Evolutionary conservation across 495 filamentous ascomycete genomes (phyloP).

Genomic region (Venustampulla echinocandica): DNA sequence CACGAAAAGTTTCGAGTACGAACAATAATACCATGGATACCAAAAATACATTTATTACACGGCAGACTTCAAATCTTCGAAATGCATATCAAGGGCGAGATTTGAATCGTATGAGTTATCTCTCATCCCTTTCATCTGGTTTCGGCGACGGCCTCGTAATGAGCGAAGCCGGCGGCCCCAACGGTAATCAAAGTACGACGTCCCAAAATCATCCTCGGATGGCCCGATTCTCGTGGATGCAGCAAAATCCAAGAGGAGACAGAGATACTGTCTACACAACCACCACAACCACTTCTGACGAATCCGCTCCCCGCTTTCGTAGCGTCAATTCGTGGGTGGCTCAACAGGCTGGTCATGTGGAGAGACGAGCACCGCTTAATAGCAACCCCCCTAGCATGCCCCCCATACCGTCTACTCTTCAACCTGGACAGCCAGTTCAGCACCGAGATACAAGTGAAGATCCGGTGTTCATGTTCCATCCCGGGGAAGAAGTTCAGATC

Average conservation of each 20-base stretch:
- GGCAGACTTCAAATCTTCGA: constrained; percentile 22
- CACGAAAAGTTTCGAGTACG: constrained; percentile 23
- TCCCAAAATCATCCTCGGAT: constrained; percentile 5
- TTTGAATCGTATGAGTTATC: constrained; percentile 30
- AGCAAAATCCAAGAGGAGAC: background rate
- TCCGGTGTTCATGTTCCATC: constrained; percentile 18
- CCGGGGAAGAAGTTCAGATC: constrained; percentile 17
- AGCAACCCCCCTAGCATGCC: constrained; percentile 17
- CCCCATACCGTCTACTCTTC: constrained; percentile 6
- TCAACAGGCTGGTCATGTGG: constrained; percentile 35
- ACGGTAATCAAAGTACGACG: constrained; percentile 6
- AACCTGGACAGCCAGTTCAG: constrained; percentile 6
- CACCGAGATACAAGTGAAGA: constrained; percentile 18
- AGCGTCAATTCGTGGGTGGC: constrained; percentile 53
- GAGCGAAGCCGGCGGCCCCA: constrained; percentile 18
- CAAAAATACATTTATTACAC: constrained; percentile 9
- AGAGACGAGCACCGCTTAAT: constrained; percentile 10
- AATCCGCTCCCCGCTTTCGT: constrained; percentile 45
- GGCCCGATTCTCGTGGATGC: constrained; percentile 18
- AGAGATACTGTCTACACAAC: constrained; percentile 31
- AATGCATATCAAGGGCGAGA: constrained; percentile 26
- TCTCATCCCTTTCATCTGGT: constrained; percentile 46
- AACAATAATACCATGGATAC: constrained; percentile 7
- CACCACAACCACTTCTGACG: constrained; percentile 29
- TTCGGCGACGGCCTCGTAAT: constrained; percentile 43